Base-by-base conservation (phyloP, 176 grass and related monocot species). In the Oryza longistaminata region DNA sequence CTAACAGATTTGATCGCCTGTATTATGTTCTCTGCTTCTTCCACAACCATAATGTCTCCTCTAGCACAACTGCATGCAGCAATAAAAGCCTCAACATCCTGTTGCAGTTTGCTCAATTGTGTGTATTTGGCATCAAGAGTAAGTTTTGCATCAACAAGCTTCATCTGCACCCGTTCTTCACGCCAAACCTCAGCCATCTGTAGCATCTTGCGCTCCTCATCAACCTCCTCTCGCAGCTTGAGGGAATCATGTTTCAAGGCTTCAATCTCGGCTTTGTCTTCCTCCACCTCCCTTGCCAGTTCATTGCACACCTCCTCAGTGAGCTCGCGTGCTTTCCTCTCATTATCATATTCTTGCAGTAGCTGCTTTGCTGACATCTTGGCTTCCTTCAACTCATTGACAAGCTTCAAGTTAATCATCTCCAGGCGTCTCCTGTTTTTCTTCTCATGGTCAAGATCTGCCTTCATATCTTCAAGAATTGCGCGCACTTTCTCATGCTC, bases 151-250 rank as follows among this genome's bases (percentile, higher is more conserved):
- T 98, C 95, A 17, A 98, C 75, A 64, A 98, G 89, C 91, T 98
- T 98, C 93, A 98, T 95, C 83, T 98, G 95, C 71, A 98, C 95
- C 39, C 95, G 86, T 72, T 98, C 95, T 76, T 98, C 95, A 42
- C 95, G 92, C 95, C 95, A 97, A 62, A 97, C 95, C 84, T 97
- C 95, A 64, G 92, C 92, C 95, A 97, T 97, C 85, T 97, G 95
- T 70, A 97, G 78, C 95, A 97, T 97, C 86, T 89, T 94, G 83
- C 93, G 82, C 74, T 98, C 95, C 78, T 93, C 92, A 52, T 98
- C 93, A 11, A 95, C 88, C 80, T 98, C 93, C 88, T 92, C 91
- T 60, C 91, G 78, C 35, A 95, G 66, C 82, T 91, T 98, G 52
- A 88, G 22, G 50, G 79, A 86, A 50, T 98, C 93, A 6, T 84